Evolutionary conservation across 108 stramenopile genomes (phyloP).

Genomic region (Nitzschia palea): DNA sequence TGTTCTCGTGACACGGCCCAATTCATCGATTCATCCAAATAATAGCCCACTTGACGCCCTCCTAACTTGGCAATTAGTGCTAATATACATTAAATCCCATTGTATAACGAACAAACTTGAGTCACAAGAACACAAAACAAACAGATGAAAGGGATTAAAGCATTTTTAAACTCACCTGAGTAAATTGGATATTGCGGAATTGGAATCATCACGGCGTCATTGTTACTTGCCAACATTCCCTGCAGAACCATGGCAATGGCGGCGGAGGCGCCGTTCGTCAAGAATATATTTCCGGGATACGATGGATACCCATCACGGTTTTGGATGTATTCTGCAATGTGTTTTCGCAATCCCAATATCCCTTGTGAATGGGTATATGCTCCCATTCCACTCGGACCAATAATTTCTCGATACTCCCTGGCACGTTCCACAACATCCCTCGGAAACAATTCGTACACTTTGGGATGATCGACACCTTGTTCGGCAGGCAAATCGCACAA

Average conservation of each 20-base stretch:
- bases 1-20: slow-evolving; percentile 84
- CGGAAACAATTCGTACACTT: slow-evolving; percentile 54
- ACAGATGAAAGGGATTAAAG: too few relatives aligned
- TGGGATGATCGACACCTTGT: slow-evolving; percentile 63
- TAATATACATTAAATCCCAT: too few relatives aligned
- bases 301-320: slow-evolving; percentile 75
- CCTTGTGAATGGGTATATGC: slow-evolving; percentile 70
- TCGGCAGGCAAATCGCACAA: slow-evolving; percentile 84
- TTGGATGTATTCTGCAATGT: slow-evolving; percentile 72
- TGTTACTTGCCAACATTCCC: slow-evolving; percentile 69
- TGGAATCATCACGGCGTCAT: slow-evolving; percentile 90
- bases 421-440: slow-evolving; percentile 68
- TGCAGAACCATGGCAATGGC: slow-evolving; percentile 81
- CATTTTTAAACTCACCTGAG: slow-evolving; percentile 32
- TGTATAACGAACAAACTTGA: too few relatives aligned
- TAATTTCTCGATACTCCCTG: slow-evolving; percentile 55
- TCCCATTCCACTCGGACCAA: slow-evolving; percentile 71
- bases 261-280: slow-evolving; percentile 91
- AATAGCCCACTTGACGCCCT: slow-evolving; percentile 87
- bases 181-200: slow-evolving; percentile 98
- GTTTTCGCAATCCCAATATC: slow-evolving; percentile 66
- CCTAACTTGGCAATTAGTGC: slow-evolving; percentile 66
- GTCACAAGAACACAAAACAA: too few relatives aligned
- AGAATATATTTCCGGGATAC: slow-evolving; percentile 81
- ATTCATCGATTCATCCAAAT: slow-evolving; percentile 73